Evolutionary conservation across 176 grass and related monocot species (phyloP).

Genomic region (Cenchrus purpureus): DNA sequence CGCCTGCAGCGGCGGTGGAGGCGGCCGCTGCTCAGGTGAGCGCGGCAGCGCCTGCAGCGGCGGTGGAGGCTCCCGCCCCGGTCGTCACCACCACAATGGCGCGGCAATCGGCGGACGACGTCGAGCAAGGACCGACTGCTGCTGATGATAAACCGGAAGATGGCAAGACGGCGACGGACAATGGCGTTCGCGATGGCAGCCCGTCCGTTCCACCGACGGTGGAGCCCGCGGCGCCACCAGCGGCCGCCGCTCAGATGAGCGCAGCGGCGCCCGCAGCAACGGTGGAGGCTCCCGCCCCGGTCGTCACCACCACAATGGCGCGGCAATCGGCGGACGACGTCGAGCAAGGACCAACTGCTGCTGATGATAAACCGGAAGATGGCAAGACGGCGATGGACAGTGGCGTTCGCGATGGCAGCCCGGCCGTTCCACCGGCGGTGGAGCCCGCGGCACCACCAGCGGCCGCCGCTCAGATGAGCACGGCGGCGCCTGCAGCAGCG

Average conservation of each 20-base stretch:
- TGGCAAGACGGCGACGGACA: neutral
- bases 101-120: neutral
- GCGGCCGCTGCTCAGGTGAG: too few relatives aligned
- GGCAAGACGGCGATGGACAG: neutral
- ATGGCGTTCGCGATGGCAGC: neutral
- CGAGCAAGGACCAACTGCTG: neutral
- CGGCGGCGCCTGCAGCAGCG: neutral
- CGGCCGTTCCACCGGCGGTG: conserved; percentile 31
- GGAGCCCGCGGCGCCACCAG: conserved; percentile 22
- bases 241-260: conserved; percentile 7
- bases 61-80: too few relatives aligned
- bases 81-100: too few relatives aligned
- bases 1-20: neutral
- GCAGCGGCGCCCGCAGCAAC: neutral
- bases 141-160: conserved; percentile 38
- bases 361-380: conserved; percentile 40
- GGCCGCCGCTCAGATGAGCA: neutral
- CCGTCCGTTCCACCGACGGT: conserved; percentile 27
- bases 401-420: neutral
- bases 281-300: too few relatives aligned
- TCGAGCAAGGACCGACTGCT: neutral
- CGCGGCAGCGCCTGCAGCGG: too few relatives aligned
- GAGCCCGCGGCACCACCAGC: conserved; percentile 24
- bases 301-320: too few relatives aligned
- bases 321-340: neutral